A percentile compares a stretch with the other conserved stretches of the same genome.
phyloP scores from a whole-genome alignment of 78 protist genomes.

The Polysphondylium violaceum region DNA sequence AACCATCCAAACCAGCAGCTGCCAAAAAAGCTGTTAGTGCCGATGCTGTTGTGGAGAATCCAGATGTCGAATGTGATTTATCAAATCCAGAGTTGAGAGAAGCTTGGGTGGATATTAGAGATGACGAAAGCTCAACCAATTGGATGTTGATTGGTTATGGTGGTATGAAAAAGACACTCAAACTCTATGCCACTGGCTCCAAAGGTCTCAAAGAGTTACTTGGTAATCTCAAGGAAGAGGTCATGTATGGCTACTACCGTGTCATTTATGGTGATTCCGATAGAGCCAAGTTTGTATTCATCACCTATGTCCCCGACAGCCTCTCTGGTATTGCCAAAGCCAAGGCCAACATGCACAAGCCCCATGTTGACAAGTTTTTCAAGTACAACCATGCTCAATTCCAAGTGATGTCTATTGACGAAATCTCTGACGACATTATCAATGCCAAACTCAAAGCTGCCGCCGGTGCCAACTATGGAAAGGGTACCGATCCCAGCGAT shows the following conservation, averaged over 20 bases:
- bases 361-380: constrained; percentile 81
- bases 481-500: constrained; percentile 69
- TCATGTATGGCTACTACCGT: constrained; percentile 70
- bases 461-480: constrained; percentile 84
- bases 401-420: constrained; percentile 72
- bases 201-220: constrained; percentile 55
- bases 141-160: constrained; percentile 82
- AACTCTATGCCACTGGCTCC: constrained; percentile 62
- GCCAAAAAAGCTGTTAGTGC: background rate
- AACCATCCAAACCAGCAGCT: constrained; percentile 2
- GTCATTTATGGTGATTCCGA: constrained; percentile 72
- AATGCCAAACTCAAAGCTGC: constrained; percentile 57
- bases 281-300: constrained; percentile 63
- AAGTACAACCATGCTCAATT: constrained; percentile 73
- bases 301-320: constrained; percentile 74
- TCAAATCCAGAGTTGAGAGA: constrained; percentile 34
- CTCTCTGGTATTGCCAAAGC: constrained; percentile 74
- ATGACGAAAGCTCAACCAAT: constrained; percentile 52
- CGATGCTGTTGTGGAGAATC: constrained; percentile 27
- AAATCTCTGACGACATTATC: constrained; percentile 66
- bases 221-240: constrained; percentile 47
- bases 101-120: constrained; percentile 65
- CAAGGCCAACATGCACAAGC: constrained; percentile 81
- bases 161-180: constrained; percentile 29
- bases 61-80: constrained; percentile 78